phyloP scores from a whole-genome alignment of 257 asterid species.

The Solanum tarijense region DNA sequence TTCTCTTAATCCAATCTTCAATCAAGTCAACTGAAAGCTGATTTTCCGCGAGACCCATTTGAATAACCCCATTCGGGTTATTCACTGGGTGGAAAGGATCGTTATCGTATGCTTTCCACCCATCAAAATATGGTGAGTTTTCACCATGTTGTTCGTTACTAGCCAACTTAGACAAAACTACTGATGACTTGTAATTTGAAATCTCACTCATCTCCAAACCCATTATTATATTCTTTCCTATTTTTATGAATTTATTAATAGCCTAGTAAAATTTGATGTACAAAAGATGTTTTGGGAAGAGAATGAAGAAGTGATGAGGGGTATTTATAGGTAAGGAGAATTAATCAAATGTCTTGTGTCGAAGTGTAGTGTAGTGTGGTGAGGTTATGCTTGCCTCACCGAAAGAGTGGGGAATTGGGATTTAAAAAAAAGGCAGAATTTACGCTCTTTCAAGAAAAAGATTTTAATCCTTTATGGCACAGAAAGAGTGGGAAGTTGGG shows the following conservation, averaged over 20 bases:
- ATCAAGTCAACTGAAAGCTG: not conserved
- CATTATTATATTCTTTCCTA: not conserved
- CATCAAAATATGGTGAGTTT: constrained; percentile 75
- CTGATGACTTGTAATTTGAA: not conserved
- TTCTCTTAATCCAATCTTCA: not conserved
- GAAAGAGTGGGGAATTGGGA: not conserved
- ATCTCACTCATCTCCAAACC: not conserved
- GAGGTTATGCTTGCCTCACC: not conserved
- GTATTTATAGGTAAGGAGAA: not conserved
- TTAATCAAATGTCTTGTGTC: not conserved
- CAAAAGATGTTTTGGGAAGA: not conserved
- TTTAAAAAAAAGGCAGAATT: not conserved
- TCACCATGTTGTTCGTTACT: constrained; percentile 64
- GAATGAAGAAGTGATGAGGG: not conserved
- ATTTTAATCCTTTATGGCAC: not conserved
- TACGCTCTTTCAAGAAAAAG: not conserved
- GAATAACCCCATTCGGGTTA: constrained; percentile 71
- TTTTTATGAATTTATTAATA: not conserved
- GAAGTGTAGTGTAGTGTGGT: not conserved
- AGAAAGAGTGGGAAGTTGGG: not conserved
- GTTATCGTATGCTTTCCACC: constrained; percentile 73
- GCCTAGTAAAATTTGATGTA: not conserved
- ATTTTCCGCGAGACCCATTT: constrained; percentile 81
- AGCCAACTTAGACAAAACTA: constrained; percentile 43
- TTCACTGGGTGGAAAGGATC: constrained; percentile 55